A percentile compares a stretch with the other conserved stretches of the same genome.
Evolutionary conservation across 176 grass and related monocot genomes (phyloP).

Genomic region (Tillandsia leiboldiana): DNA sequence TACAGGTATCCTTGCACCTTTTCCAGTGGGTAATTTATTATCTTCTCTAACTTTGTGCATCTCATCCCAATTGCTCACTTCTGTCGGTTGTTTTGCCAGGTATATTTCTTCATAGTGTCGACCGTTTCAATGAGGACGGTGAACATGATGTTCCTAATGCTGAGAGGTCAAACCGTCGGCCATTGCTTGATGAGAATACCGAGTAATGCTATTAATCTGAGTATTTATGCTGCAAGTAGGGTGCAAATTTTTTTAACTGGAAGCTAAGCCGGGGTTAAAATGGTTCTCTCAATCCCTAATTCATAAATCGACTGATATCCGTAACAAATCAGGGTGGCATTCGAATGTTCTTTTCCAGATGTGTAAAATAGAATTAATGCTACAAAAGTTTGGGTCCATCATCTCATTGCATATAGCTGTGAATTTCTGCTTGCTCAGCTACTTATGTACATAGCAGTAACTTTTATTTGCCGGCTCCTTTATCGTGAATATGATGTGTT

Average conservation of each 20-base stretch:
- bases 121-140: constrained; percentile 55
- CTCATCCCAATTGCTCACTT: neutral
- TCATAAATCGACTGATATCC: neutral
- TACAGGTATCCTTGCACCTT: constrained; percentile 35
- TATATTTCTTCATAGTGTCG: constrained; percentile 74
- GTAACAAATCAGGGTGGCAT: neutral
- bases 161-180: constrained; percentile 58
- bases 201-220: constrained; percentile 20
- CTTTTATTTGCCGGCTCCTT: neutral
- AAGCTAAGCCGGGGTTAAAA: neutral
- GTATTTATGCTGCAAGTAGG: neutral
- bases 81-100: constrained; percentile 31
- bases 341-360: neutral
- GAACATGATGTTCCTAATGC: constrained; percentile 30
- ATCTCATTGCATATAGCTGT: neutral
- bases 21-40: neutral
- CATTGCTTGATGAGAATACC: constrained; percentile 50
- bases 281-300: neutral
- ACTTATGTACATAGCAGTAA: neutral
- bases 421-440: neutral
- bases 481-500: no score
- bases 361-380: neutral
- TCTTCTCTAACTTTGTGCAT: neutral
- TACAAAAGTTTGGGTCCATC: neutral
- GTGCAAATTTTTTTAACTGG: neutral